Evolutionary conservation across 257 asterid species (phyloP).

Genomic region (Solanum medicagineum): DNA sequence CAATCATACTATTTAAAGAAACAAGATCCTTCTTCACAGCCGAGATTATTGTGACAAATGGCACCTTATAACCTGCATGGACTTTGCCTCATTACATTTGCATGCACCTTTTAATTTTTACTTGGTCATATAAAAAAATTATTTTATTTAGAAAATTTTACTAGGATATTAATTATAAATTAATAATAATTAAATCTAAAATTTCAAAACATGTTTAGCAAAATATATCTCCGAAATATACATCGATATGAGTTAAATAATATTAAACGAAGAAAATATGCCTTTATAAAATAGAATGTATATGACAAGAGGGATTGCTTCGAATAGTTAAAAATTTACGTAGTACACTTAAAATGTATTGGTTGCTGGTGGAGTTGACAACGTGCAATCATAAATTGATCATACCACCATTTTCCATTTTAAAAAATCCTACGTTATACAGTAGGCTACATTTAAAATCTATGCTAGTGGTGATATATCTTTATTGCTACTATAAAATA

Average conservation of each 20-base stretch:
- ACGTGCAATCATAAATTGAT: not conserved
- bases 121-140: no score
- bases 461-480: not conserved
- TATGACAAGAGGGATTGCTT: not conserved
- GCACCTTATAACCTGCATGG: not conserved
- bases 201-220: no score
- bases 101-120: not conserved
- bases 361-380: not conserved
- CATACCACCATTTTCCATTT: not conserved
- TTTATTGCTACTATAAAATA: not conserved
- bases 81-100: not conserved
- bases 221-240: no score
- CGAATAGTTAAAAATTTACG: not conserved
- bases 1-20: not conserved
- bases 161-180: no score
- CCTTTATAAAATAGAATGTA: not conserved
- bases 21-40: constrained; percentile 19
- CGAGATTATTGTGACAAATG: constrained; percentile 1
- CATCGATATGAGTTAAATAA: no score
- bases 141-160: no score
- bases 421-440: not conserved
- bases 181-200: no score
- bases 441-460: no score
- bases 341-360: not conserved
- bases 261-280: not conserved